phyloP scores from a whole-genome alignment of 1,139 yeast genomes.

The Debaryomyces sp. region DNA sequence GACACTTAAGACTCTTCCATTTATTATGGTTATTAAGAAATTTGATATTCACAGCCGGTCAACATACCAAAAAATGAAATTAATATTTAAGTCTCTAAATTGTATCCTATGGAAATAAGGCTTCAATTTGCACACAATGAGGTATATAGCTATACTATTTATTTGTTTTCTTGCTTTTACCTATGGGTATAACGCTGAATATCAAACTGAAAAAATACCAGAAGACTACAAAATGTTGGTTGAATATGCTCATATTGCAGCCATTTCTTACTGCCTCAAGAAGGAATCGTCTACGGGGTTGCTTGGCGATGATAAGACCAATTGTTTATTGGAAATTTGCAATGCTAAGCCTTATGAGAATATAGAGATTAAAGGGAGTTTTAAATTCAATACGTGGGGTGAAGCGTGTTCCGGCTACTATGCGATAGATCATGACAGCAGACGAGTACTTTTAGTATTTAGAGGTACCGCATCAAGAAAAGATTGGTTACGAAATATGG shows the following conservation, averaged over 20 bases:
- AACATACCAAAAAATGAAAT: not conserved
- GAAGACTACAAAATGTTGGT: constrained; percentile 32
- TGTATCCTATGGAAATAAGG: not conserved
- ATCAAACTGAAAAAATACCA: constrained; percentile 2
- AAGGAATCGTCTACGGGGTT: constrained; percentile 24
- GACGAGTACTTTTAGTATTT: constrained; percentile 46
- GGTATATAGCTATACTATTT: not conserved
- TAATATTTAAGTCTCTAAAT: not conserved
- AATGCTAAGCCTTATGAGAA: constrained; percentile 19
- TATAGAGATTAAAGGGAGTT: constrained; percentile 36
- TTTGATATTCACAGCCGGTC: not conserved
- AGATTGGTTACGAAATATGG: constrained; percentile 61
- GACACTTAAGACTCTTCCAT: not conserved
- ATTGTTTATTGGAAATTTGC: constrained; percentile 28
- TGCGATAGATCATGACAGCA: constrained; percentile 40
- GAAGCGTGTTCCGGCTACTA: constrained; percentile 57
- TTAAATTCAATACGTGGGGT: constrained; percentile 42
- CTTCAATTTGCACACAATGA: not conserved
- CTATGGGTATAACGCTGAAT: not conserved
- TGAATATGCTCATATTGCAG: constrained; percentile 38
- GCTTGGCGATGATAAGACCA: constrained; percentile 20
- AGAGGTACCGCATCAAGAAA: constrained; percentile 60
- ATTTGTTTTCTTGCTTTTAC: not conserved
- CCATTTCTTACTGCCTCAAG: constrained; percentile 43
- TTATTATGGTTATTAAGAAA: not conserved